These are phyloP conservation scores for Pythium apleroticum DNA, from an alignment of 352 stramenopile genomes.

Conservation along the genomic window DNA sequence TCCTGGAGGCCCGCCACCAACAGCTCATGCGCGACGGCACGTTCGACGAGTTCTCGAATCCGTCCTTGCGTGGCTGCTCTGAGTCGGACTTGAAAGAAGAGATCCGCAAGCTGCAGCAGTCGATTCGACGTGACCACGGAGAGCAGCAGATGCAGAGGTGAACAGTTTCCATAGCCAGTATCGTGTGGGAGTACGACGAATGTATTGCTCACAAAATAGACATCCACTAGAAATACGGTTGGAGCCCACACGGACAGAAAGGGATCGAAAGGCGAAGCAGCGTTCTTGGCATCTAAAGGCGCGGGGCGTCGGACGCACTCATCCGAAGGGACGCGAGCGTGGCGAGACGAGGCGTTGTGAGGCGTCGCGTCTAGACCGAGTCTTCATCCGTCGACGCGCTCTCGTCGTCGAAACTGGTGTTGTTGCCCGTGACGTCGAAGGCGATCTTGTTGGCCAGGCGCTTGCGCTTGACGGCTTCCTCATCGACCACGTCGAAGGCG, in stretches of 20 bases:
- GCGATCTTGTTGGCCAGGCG: constrained; percentile 23
- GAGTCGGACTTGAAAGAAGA: constrained; percentile 27
- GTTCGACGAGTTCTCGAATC: constrained; percentile 7
- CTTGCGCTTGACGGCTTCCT: constrained; percentile 12
- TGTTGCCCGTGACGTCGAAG: constrained; percentile 22
- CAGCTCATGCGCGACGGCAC: constrained; percentile 60
- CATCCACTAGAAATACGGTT: constrained; percentile 11
- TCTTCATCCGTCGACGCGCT: constrained; percentile 10
- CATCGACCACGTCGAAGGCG: constrained; percentile 27
- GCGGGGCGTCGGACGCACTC: not conserved
- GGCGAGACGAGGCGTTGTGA: too few species aligned
- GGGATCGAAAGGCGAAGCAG: not conserved
- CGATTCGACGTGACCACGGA: constrained; percentile 18
- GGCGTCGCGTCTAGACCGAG: not conserved
- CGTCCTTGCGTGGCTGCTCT: constrained; percentile 4
- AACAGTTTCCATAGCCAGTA: not conserved
- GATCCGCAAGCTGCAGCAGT: constrained; percentile 36
- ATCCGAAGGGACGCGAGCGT: too few species aligned
- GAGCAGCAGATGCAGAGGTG: constrained; percentile 2
- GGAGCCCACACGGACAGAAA: constrained; percentile 20
- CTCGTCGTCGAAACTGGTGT: not conserved
- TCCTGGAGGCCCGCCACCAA: constrained; percentile 70
- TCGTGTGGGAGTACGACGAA: not conserved
- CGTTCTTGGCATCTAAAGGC: constrained; percentile 4
- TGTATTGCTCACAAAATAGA: constrained; percentile 26